Conservation (phyloP, 1,139 yeast genomes). For the Saccharomyces hybrid region DNA sequence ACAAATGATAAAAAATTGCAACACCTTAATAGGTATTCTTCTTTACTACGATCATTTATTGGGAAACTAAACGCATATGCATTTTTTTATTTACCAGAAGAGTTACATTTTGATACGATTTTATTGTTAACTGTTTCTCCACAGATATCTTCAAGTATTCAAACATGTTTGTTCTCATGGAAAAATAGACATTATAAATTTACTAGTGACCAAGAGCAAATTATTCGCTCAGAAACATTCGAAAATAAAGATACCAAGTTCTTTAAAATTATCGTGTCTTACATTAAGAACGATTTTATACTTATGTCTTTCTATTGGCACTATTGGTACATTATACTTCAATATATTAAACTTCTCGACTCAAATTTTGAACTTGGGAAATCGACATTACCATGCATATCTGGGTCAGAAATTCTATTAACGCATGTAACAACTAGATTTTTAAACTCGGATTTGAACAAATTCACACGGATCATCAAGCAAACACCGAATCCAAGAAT, state of each 20-base stretch:
- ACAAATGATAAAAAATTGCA: neutral
- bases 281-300: conserved; percentile 24
- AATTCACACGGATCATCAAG: conserved; percentile 14
- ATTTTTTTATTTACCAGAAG: conserved; percentile 25
- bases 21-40: conserved; percentile 18
- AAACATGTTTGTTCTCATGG: conserved; percentile 17
- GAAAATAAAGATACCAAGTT: conserved; percentile 14
- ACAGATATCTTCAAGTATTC: conserved; percentile 5
- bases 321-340: conserved; percentile 26
- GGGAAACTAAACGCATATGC: conserved; percentile 31
- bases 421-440: conserved; percentile 13
- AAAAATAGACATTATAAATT: conserved; percentile 13
- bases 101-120: conserved; percentile 22
- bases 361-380: conserved; percentile 1
- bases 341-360: conserved; percentile 6
- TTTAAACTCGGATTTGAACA: conserved; percentile 17
- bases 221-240: conserved; percentile 4
- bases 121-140: conserved; percentile 14
- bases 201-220: neutral
- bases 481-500: conserved; percentile 6
- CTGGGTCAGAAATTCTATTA: conserved; percentile 18
- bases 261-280: conserved; percentile 27
- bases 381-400: conserved; percentile 8
- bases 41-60: conserved; percentile 22
- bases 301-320: conserved; percentile 30